A percentile compares a stretch with the other conserved stretches of the same genome.
These are phyloP conservation scores for Starmerella scarabaei DNA, from an alignment of 805 yeast genomes.

Conservation along the genomic window DNA sequence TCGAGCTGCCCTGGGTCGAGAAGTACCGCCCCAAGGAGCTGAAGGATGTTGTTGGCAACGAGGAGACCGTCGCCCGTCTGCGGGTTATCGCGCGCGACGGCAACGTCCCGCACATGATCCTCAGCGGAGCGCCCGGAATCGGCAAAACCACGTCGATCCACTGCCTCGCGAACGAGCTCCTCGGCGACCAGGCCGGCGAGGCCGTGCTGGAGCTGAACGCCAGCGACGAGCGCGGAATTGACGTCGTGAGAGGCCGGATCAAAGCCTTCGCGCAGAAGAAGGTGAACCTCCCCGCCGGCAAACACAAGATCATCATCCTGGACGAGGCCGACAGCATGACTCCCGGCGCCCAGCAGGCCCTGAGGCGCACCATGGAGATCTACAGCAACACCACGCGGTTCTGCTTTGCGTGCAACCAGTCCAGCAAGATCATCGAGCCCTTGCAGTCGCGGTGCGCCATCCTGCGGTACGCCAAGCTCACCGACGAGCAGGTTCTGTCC, in stretches of 20 bases:
- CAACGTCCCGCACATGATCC: slow-evolving; percentile 92
- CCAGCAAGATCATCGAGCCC: slow-evolving; percentile 91
- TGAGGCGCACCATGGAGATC: slow-evolving; percentile 88
- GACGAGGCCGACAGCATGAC: slow-evolving; percentile 98
- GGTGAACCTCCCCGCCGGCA: slow-evolving; percentile 71
- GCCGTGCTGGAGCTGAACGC: slow-evolving; percentile 93
- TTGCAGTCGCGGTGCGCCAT: slow-evolving; percentile 94
- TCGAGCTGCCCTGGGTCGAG: slow-evolving; percentile 54
- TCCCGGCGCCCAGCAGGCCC: slow-evolving; percentile 90
- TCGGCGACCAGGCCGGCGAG: slow-evolving; percentile 59
- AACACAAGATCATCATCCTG: slow-evolving; percentile 82
- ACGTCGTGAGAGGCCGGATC: slow-evolving; percentile 84
- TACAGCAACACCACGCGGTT: slow-evolving; percentile 92
- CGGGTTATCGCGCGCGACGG: slow-evolving; percentile 81
- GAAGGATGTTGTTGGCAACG: slow-evolving; percentile 84
- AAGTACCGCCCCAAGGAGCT: slow-evolving; percentile 76
- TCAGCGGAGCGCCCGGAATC: slow-evolving; percentile 89
- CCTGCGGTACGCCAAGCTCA: slow-evolving; percentile 63
- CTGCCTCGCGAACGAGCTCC: slow-evolving; percentile 72
- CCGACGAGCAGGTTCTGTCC: slow-evolving; percentile 73
- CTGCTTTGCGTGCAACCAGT: slow-evolving; percentile 96
- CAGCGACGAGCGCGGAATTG: slow-evolving; percentile 94
- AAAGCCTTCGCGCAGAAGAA: slow-evolving; percentile 94
- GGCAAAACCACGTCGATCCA: slow-evolving; percentile 93
- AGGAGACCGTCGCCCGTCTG: slow-evolving; percentile 74